phyloP scores from a whole-genome alignment of 768 basidiomycete genomes.

The Hypholoma sublateritium region DNA sequence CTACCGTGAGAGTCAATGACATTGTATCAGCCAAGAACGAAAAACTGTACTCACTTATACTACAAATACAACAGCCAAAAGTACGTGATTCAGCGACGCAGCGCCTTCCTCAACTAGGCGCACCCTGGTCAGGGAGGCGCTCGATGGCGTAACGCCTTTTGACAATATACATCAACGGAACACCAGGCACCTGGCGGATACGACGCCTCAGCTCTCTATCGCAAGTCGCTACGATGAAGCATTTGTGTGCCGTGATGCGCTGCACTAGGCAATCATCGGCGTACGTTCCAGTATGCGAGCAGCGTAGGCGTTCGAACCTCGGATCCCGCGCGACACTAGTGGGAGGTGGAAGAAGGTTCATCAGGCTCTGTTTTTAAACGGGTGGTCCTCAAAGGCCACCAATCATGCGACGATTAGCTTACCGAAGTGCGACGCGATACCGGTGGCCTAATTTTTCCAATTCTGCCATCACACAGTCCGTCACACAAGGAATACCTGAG shows the following conservation, averaged over 20 bases:
- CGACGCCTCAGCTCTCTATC: constrained; percentile 92
- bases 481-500: constrained; percentile 96
- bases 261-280: constrained; percentile 99
- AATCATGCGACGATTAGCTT: constrained; percentile 25
- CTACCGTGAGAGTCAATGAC: no score
- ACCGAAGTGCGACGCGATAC: constrained; percentile 94
- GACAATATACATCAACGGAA: constrained; percentile 97
- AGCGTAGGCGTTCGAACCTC: constrained; percentile 90
- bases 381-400: neutral
- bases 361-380: constrained; percentile 1
- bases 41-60: constrained; percentile 1
- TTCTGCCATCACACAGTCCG: constrained; percentile 98
- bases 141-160: constrained; percentile 92
- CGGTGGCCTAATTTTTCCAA: constrained; percentile 96
- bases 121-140: constrained; percentile 90
- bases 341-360: neutral
- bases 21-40: no score
- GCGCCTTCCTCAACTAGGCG: constrained; percentile 49
- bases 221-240: constrained; percentile 97
- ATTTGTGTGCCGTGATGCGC: constrained; percentile 91
- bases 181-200: constrained; percentile 89
- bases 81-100: neutral
- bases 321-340: constrained; percentile 95
- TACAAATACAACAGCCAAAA: constrained; percentile 12
- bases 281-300: constrained; percentile 95